These are phyloP conservation scores for Paulownia fortunei DNA, from an alignment of 257 asterid genomes.

Conservation along the genomic window DNA sequence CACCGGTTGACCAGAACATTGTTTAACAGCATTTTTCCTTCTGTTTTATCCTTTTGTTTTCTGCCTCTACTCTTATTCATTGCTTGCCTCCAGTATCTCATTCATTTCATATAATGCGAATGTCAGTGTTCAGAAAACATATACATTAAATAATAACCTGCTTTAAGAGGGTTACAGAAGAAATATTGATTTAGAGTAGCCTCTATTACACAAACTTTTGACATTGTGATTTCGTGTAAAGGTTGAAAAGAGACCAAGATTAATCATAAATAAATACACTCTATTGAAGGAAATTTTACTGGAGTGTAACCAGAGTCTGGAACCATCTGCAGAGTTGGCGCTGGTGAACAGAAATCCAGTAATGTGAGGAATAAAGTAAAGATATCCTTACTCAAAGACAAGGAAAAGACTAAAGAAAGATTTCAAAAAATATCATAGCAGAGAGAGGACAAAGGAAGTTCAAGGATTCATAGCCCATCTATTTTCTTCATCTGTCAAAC, in stretches of 20 bases:
- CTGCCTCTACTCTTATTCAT: not conserved
- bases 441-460: not conserved
- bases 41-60: too few species aligned
- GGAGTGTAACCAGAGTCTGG: not conserved
- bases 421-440: slow-evolving; percentile 20
- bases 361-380: slow-evolving; percentile 33
- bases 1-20: too few species aligned
- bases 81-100: not conserved
- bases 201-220: not conserved
- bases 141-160: too few species aligned
- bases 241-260: slow-evolving; percentile 9
- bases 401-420: slow-evolving; percentile 20
- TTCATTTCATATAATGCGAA: too few species aligned
- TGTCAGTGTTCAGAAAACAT: too few species aligned
- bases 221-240: not conserved
- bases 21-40: too few species aligned
- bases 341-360: slow-evolving; percentile 56
- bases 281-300: not conserved
- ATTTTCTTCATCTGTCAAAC: slow-evolving; percentile 25
- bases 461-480: slow-evolving; percentile 16
- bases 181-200: too few species aligned
- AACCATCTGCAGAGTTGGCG: not conserved
- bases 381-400: slow-evolving; percentile 23
- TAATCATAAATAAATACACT: slow-evolving; percentile 11
- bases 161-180: too few species aligned